These are phyloP conservation scores for Escovopsis sp. DNA, from an alignment of 2,329 filamentous ascomycete genomes.

Conservation along the genomic window DNA sequence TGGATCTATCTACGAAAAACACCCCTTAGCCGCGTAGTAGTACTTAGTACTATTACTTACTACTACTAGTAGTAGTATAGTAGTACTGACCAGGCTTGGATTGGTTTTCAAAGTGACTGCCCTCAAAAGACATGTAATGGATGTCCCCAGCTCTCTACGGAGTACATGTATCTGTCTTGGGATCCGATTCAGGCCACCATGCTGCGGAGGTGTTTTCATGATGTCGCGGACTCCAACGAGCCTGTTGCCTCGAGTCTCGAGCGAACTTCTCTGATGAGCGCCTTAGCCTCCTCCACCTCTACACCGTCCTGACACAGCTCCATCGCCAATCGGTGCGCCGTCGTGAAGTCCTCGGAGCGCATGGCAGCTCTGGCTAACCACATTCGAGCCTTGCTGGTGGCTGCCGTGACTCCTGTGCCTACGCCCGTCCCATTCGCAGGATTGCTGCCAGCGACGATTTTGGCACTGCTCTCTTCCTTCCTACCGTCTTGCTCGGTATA, in stretches of 20 bases:
- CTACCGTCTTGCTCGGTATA: conserved; percentile 20
- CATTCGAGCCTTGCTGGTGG: conserved; percentile 81
- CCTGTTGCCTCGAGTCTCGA: conserved; percentile 49
- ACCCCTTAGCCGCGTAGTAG: no score
- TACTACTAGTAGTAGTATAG: no score
- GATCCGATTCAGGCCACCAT: no score
- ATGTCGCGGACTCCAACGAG: conserved; percentile 11
- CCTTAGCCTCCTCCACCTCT: conserved; percentile 94
- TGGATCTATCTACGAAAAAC: no score
- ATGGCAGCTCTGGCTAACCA: conserved; percentile 84
- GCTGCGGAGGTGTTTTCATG: conserved; percentile 5
- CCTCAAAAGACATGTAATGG: no score
- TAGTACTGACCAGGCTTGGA: no score
- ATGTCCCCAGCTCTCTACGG: no score
- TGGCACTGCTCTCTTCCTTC: conserved; percentile 13
- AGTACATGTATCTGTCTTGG: no score
- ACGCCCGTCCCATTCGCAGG: no score
- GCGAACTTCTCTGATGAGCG: conserved; percentile 72
- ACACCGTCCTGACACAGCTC: conserved; percentile 92
- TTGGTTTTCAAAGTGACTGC: no score
- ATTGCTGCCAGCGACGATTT: no score
- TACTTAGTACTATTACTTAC: no score
- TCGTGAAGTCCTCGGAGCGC: conserved; percentile 55
- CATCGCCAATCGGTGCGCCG: conserved; percentile 66
- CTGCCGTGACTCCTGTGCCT: conserved; percentile 66